These are phyloP conservation scores for Cladosporium oxysporum DNA, from an alignment of 2,329 filamentous ascomycete genomes.

Conservation along the genomic window DNA sequence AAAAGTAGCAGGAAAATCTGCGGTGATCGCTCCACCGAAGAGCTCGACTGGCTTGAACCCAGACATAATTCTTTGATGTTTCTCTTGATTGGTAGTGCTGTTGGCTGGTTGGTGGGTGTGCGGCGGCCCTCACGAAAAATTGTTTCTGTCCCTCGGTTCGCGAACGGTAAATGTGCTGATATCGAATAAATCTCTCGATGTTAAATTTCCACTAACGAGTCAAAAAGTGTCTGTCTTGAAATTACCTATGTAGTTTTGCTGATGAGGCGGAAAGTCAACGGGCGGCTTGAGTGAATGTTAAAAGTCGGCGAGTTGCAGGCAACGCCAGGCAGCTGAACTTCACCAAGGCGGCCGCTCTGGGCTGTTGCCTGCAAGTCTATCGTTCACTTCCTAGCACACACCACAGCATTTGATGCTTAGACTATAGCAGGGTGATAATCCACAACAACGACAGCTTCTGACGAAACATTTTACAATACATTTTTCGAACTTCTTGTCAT, in stretches of 20 bases:
- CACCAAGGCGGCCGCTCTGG: neutral
- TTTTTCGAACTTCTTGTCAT: constrained; percentile 1
- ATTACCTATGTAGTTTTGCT: neutral
- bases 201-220: too few relatives aligned
- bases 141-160: neutral
- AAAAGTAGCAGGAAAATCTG: constrained; percentile 67
- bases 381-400: neutral
- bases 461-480: neutral
- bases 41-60: constrained; percentile 60
- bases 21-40: constrained; percentile 71
- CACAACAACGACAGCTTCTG: neutral
- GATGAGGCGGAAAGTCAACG: neutral
- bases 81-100: neutral
- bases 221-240: neutral
- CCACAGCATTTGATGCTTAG: neutral
- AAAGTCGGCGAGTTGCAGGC: constrained; percentile 19
- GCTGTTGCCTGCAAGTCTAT: neutral
- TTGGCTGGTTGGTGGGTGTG: too few relatives aligned
- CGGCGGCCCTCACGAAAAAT: neutral
- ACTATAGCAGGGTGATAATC: neutral
- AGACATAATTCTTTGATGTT: constrained; percentile 12
- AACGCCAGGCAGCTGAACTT: constrained; percentile 22
- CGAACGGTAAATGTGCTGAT: neutral
- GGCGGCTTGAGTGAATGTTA: neutral
- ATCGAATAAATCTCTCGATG: too few relatives aligned